Percentiles rank a stretch among this genome's conserved stretches.
phyloP scores from a whole-genome alignment of 1,284 basidiomycete species.

The Amylostereum areolatum region DNA sequence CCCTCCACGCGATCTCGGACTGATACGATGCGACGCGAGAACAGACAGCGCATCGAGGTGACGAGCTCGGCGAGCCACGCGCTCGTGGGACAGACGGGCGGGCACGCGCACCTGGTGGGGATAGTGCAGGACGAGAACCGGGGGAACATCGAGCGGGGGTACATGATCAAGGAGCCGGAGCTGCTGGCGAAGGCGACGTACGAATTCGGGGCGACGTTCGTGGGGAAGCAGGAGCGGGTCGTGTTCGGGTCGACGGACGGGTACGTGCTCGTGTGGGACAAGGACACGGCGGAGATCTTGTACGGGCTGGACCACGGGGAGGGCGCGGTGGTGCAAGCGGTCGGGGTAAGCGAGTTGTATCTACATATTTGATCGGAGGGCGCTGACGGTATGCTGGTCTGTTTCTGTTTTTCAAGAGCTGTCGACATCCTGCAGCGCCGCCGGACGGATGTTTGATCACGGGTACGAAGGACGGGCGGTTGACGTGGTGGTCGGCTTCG shows the following conservation, averaged over 20 bases:
- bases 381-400: no score
- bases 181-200: slow-evolving; percentile 22
- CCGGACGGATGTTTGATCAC: slow-evolving; percentile 20
- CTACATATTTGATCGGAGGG: slow-evolving; percentile 25
- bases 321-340: slow-evolving; percentile 38
- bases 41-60: slow-evolving; percentile 48
- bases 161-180: slow-evolving; percentile 34
- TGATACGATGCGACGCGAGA: background rate
- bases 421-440: no score
- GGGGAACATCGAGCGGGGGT: slow-evolving; percentile 47
- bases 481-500: slow-evolving; percentile 14
- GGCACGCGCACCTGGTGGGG: slow-evolving; percentile 41
- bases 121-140: slow-evolving; percentile 40
- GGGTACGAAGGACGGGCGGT: slow-evolving; percentile 12
- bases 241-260: slow-evolving; percentile 48
- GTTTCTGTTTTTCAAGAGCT: no score
- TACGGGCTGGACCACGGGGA: slow-evolving; percentile 54
- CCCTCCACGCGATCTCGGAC: background rate
- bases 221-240: slow-evolving; percentile 41
- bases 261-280: slow-evolving; percentile 57
- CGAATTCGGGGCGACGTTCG: slow-evolving; percentile 45
- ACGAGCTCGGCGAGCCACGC: slow-evolving; percentile 39
- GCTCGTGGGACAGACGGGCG: slow-evolving; percentile 44
- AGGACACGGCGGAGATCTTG: slow-evolving; percentile 39
- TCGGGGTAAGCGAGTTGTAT: slow-evolving; percentile 37